Base-by-base conservation (phyloP, 495 filamentous ascomycete genomes). In the Neohortaea acidophila region DNA sequence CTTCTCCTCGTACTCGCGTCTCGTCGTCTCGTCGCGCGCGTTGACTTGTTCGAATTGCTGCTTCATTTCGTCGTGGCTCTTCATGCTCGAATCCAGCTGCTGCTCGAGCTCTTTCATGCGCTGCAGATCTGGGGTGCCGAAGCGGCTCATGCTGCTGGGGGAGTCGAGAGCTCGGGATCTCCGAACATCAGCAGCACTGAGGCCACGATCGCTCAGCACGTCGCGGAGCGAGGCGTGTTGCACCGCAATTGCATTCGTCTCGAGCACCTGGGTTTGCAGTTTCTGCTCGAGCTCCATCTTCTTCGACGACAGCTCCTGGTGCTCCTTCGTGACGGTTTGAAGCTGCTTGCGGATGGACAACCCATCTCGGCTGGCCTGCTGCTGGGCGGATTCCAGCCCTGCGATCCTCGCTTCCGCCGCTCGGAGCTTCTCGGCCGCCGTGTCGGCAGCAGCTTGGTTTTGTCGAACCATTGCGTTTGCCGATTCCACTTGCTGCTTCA, bases 321-420 rank as follows among this genome's bases (percentile, higher is more conserved):
- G 72, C 28, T 99, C 85, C 45, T 75, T 78, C 47, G 89, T 65
- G 2, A 79, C 75, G 21, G 71, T 68, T 55, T 94, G 86, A 37
- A 99, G 69, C 51, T 93, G 85, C 55, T 85, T 74, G 22, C 91
- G 77, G 28, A 94, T 77, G 22, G 78, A 72, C 39, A 99, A 70
- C 23, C 83, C 80, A 58, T 99, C 89, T 23, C 89, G 69, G 55
- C 85, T 94, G 4, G 85, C 75, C 61, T 99, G 89, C 52, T 94
- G 87, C 60, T 99, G 89, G 55, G 94, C 93, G 2, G 82, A 82
- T 59, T 99, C 89, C 4, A 99, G 68, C 2, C 87, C 86, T 12
- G 89, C 91, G 53, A 99, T 94, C 5, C 91, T 72, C 56, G 92
- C 91, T 59, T 96, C 92, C 6, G 89, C 89, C 35, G 81, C 74